Conservation (phyloP, 1,284 basidiomycete species). For the Trametes sp. region DNA sequence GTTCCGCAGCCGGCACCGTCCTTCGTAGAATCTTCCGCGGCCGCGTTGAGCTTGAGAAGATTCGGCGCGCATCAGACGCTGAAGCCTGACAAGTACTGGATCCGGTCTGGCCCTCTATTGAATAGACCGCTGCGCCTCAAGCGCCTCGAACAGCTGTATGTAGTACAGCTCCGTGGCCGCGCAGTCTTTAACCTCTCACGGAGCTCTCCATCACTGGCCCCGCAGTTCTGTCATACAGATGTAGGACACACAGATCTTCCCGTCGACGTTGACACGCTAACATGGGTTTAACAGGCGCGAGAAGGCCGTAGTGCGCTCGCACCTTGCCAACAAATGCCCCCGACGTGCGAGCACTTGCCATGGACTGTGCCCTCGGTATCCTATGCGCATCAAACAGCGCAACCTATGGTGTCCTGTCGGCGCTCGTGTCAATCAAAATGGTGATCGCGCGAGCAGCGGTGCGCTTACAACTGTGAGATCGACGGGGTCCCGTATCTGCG, state of each 20-base stretch:
- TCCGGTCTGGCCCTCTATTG: too few species aligned
- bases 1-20: too few species aligned
- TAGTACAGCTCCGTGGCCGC: not conserved
- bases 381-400: too few species aligned
- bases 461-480: not conserved
- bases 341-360: not conserved
- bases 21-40: too few species aligned
- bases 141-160: not conserved
- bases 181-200: not conserved
- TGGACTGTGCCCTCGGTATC: not conserved
- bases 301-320: not conserved
- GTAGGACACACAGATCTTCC: not conserved
- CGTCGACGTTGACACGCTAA: not conserved
- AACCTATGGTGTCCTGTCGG: too few species aligned
- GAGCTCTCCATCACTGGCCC: not conserved
- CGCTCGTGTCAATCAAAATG: too few species aligned
- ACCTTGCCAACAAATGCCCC: not conserved
- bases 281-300: not conserved
- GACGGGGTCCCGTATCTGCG: not conserved
- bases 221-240: not conserved
- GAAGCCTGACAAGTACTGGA: too few species aligned
- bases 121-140: too few species aligned
- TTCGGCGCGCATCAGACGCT: too few species aligned
- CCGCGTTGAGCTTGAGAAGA: too few species aligned
- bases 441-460: not conserved